Conservation (phyloP, 768 basidiomycete species). For the Terana coerulea region DNA sequence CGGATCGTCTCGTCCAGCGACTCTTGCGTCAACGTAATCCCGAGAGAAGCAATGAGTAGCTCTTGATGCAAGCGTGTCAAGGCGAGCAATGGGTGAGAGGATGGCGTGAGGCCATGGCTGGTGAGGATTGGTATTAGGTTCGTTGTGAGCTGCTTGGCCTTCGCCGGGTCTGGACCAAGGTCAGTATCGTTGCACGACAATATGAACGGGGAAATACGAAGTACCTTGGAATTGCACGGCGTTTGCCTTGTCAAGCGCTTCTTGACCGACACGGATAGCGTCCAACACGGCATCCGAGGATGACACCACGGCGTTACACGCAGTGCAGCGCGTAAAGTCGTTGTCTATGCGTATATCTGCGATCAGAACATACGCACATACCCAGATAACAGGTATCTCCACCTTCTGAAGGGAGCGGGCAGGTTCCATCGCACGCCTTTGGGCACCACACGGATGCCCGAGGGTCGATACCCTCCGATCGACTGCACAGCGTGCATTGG, state of each 20-base stretch:
- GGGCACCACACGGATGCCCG: slow-evolving; percentile 70
- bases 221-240: slow-evolving; percentile 56
- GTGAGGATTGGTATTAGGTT: slow-evolving; percentile 63
- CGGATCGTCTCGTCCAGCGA: slow-evolving; percentile 61
- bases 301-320: slow-evolving; percentile 48
- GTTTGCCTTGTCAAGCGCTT: slow-evolving; percentile 71
- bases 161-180: slow-evolving; percentile 44
- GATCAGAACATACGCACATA: neutral
- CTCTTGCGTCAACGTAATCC: slow-evolving; percentile 39
- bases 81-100: slow-evolving; percentile 75
- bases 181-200: too few relatives aligned
- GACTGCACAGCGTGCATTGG: slow-evolving; percentile 54
- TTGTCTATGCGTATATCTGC: slow-evolving; percentile 36
- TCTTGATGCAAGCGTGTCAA: slow-evolving; percentile 68
- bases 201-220: slow-evolving; percentile 9
- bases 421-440: slow-evolving; percentile 61
- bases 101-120: slow-evolving; percentile 55
- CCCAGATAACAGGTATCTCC: slow-evolving; percentile 1
- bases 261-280: slow-evolving; percentile 63
- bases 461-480: slow-evolving; percentile 44
- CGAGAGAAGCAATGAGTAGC: slow-evolving; percentile 55
- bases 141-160: slow-evolving; percentile 55
- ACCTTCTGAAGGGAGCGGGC: slow-evolving; percentile 62
- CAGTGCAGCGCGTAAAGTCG: slow-evolving; percentile 44
- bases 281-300: slow-evolving; percentile 56